Evolutionary conservation across 805 yeast genomes (phyloP), one percentile per base, ranked within the genome.

Genomic region (Kurtzmaniella cleridarum): DNA sequence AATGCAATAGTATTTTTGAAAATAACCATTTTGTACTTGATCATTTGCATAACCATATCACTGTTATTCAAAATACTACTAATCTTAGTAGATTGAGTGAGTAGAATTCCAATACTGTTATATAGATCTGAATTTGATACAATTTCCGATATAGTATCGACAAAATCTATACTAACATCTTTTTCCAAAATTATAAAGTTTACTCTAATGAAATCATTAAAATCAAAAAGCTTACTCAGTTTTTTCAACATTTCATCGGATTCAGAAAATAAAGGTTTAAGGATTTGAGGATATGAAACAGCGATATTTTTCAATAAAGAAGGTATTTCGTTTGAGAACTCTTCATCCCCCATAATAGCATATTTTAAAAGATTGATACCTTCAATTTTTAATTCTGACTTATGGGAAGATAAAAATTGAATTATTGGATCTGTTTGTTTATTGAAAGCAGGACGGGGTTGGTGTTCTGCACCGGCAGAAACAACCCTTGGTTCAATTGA

Each of bases 291-390:
- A 27, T 64, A 50, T 9, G 53, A 35, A 3, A 60, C 43, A 2
- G 71, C 60, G 11, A 64, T 53, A 13, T 44, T 50, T 17, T 45
- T 49, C 12, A 68, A 40, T n/a, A 54, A 45, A 0, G 36, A 41
- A 18, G 43, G 45, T 2, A 62, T 42, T 30, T 55, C 59, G 1
- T 38, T 15, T 1, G 69, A 50, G 18, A 65, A 40, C 10, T 55
- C 60, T 35, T 69, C 74, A 15, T 57, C 59, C 2, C 59, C 61
- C 36, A 62, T 48, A 3, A 69, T 53, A 1, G 74, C 71, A 45
- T 56, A 62, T 32, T 60, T 61, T 31, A 69, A 51, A 18, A 67
- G 45, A 30, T 53, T 52, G 3, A 69, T 48, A 3, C 73, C 75
- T 44, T 68, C 72, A 1, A 38, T 41, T 6, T 60, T 48, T 33